Base-by-base conservation (phyloP, 495 filamentous ascomycete species). In the Clohesyomyces aquaticus region DNA sequence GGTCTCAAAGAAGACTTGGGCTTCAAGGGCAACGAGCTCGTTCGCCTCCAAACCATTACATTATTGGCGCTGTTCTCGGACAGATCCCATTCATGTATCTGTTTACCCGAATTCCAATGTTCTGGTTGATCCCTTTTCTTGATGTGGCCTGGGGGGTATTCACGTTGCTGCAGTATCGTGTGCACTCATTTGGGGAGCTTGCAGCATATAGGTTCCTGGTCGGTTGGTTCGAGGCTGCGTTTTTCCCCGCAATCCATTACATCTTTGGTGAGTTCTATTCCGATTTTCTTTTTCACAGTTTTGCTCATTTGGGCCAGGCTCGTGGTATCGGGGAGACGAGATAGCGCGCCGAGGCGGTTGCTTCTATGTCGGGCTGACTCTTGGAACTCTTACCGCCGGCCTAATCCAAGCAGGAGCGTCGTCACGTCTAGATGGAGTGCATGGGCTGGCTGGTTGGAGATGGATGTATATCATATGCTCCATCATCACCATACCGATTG, bases 381-480 rank as follows among this genome's bases (percentile, higher is more conserved):
- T 84, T 4, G 81, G 80, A 18, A 78, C 78, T 0, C 61, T 82
- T 3, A 81, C 79, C 1, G 75, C 80, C n/a, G 80, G 80, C 11
- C 65, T 81, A 14, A 79, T 84, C 52, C 80, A 82, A 73, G 75
- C 79, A 0, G 80, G 75, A 0, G 74, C 79, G 25, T 79, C 76
- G 4, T 52, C 61, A 1, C 60, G 72, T 8, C 73, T 84, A 1
- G 76, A 83, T 48, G 79, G 78, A 0, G 73, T 80, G 6, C 68
- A 79, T 32, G 80, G 81, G 0, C 66, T 82, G 0, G 75, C 74
- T 3, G 81, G 81, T 0, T 84, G 80, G 81, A 68, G 80, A 54
- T 83, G 79, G 80, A 78, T 83, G 77, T 83, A 78, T 64, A 81
- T 83, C 60, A 78, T 83, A 58, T 80, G 77, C 60, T 75, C 76